Base-by-base conservation (phyloP, 225 moss, liverwort and hornwort genomes). In the Takakia lepidozioides region DNA sequence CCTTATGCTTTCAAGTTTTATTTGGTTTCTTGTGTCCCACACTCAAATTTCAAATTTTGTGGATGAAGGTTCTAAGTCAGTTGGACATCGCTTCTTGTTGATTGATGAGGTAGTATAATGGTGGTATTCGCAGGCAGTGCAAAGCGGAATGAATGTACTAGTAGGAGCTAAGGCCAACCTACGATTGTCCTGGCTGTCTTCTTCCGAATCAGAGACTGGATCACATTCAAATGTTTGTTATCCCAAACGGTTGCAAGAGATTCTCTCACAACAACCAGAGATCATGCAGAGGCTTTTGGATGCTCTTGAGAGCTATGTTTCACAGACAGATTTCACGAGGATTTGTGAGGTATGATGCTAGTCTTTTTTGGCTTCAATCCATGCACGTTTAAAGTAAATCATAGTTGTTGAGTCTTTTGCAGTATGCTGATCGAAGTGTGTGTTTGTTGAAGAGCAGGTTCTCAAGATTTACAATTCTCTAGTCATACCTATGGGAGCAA, bases 401-500 rank as follows among this genome's bases (percentile, higher is more conserved):
- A 32, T 32, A 6, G 11, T n/a, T n/a, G n/a, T n/a, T 6, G 11
- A 6, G 32, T 32, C 11, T 11, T 32, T n/a, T n/a, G n/a, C n/a
- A n/a, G n/a, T n/a, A n/a, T n/a, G n/a, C n/a, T n/a, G n/a, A n/a
- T n/a, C n/a, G n/a, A n/a, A n/a, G n/a, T n/a, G n/a, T 11, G 11
- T 0, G 11, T 7, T 1, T 32, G 7, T 32, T 32, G 7, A 11
- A 32, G 7, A 32, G 46, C 22, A 24, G 2, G 19, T 20, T 8
- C 15, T 20, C 4, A 5, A 46, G 10, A 46, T 46, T 23, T 46
- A 6, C 19, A 46, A 15, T 46, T 19, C 46, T 8, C n/a, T 53
- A 8, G 53, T 37, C 27, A 29, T 53, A 19, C 23, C 53, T 53
- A 18, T 37, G 3, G 53, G 53, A 36, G 3, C 16, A 3, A 37